Evolutionary conservation across 2,329 filamentous ascomycete species (phyloP).

Genomic region (Hypoxylon sp.): DNA sequence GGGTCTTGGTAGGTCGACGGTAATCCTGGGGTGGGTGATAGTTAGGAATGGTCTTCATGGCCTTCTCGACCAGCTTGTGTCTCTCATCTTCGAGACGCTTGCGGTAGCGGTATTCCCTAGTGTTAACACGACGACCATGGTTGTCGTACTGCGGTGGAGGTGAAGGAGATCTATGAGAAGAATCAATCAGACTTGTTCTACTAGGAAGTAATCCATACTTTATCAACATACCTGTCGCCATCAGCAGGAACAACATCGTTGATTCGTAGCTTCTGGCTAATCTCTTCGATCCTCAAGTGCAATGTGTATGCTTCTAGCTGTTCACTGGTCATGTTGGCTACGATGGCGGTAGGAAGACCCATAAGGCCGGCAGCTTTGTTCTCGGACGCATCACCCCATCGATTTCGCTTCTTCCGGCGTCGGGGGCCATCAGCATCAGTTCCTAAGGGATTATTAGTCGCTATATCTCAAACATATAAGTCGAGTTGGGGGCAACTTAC

Average conservation of each 20-base stretch:
- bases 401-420: constrained; percentile 97
- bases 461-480: background rate
- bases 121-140: constrained; percentile 99
- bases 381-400: constrained; percentile 97
- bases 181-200: constrained; percentile 32
- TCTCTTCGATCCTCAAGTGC: constrained; percentile 97
- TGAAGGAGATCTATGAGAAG: constrained; percentile 83
- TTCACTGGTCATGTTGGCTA: constrained; percentile 98
- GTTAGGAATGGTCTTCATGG: constrained; percentile 99
- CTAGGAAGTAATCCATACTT: constrained; percentile 7
- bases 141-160: constrained; percentile 98
- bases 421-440: constrained; percentile 80
- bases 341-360: constrained; percentile 95
- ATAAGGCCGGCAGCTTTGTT: constrained; percentile 99
- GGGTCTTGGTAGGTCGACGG: constrained; percentile 98
- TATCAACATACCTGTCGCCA: constrained; percentile 83
- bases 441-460: constrained; percentile 57
- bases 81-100: constrained; percentile 98
- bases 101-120: constrained; percentile 97
- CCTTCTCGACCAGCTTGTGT: constrained; percentile 98
- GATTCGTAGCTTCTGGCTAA: constrained; percentile 98
- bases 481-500: constrained; percentile 63
- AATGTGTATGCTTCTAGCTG: constrained; percentile 97
- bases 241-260: constrained; percentile 98
- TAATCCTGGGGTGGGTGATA: constrained; percentile 99